Evolutionary conservation across 176 grass and related monocot species (phyloP), one percentile per base, ranked within the genome.

Genomic region (Ampelocalamus luodianensis): DNA sequence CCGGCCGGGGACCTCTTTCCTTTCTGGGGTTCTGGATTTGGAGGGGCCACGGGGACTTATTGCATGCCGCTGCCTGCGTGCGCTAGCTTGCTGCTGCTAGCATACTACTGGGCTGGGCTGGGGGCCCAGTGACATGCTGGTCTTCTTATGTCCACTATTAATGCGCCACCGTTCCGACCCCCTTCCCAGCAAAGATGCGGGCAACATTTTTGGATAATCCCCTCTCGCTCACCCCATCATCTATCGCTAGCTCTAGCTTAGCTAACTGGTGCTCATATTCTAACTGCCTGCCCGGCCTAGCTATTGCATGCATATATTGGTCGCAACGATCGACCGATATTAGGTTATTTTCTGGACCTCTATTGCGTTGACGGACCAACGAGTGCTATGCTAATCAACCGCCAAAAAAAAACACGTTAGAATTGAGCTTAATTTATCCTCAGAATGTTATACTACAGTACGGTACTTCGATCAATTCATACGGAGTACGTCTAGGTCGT

Each of bases 111-210:
- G 51, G 15, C 3, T 12, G 14, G 32, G 24, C 10, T 26, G 49
- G 49, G 50, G 37, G 48, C 37, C 16, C 32, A 55, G 61, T 54
- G 62, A 67, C 72, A 44, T 44, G n/a, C 62, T 77, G 72, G 62
- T 56, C 83, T 77, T 55, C 58, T 49, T 53, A 4, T 20, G 8
- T 40, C 60, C 15, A 13, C 48, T 36, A 67, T 16, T 39, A 17
- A 65, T 51, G 70, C 39, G 4, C 20, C 12, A 49, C 32, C 20
- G 27, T 39, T 50, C 27, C 1, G 6, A 5, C 10, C 3, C 23
- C 32, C 45, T 84, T 84, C 76, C 60, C 71, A 84, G 72, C 61
- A 77, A 76, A 56, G 71, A 74, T 6, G 42, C 14, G 27, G 13
- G 20, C 56, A 23, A 8, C 79, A 43, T 27, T 59, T 60, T 20